Percentiles rank a stretch among this genome's conserved stretches.
phyloP scores from a whole-genome alignment of 257 asterid species.

The Galeopsis tetrahit region DNA sequence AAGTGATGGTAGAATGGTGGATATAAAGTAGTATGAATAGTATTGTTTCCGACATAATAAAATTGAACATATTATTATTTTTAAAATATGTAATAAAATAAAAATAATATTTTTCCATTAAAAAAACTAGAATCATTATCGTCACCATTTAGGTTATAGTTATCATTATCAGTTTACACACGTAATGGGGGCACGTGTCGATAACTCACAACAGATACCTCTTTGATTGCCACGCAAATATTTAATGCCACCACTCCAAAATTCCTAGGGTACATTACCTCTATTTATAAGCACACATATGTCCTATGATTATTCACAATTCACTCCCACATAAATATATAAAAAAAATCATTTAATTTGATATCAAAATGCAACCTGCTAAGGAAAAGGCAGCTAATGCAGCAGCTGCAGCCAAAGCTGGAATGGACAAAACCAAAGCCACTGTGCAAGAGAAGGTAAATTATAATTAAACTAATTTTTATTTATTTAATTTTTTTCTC shows the following conservation, averaged over 20 bases:
- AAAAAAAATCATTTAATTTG: background rate
- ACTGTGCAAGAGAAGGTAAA: conserved; percentile 51
- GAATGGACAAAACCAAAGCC: conserved; percentile 68
- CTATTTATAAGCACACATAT: background rate
- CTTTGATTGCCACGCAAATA: background rate
- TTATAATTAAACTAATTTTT: background rate
- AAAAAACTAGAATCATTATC: background rate
- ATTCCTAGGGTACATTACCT: background rate
- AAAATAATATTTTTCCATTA: too few relatives aligned
- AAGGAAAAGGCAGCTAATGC: conserved; percentile 44
- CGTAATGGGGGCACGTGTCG: background rate
- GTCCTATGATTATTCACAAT: background rate
- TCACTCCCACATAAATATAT: background rate
- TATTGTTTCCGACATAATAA: too few relatives aligned
- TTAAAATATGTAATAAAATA: too few relatives aligned
- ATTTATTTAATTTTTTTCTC: background rate
- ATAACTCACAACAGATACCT: background rate
- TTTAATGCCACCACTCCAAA: background rate
- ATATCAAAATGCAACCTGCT: conserved; percentile 50
- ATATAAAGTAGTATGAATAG: too few relatives aligned
- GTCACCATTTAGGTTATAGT: background rate
- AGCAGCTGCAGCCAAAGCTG: conserved; percentile 60
- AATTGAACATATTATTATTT: too few relatives aligned
- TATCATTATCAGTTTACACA: background rate
- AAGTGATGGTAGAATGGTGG: too few relatives aligned